Base-by-base conservation (phyloP, 352 stramenopile genomes). In the Phytophthora pisi region DNA sequence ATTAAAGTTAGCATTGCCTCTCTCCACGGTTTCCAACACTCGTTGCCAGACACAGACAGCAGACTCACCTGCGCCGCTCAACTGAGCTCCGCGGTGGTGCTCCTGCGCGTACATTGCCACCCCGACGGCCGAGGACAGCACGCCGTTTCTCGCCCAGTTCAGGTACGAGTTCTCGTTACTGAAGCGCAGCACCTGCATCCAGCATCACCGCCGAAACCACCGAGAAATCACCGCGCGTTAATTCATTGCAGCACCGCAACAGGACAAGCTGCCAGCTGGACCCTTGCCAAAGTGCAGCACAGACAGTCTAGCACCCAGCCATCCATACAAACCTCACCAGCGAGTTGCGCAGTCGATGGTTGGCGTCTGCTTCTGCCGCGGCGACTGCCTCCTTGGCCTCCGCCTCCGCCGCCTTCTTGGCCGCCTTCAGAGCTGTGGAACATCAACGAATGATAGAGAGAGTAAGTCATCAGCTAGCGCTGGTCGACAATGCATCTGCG, bases 71-170 rank as follows among this genome's bases (percentile, higher is more conserved):
- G 88, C 88, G 28, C 88, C 88, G 64, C 86, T 94, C 34, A 96
- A 63, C 61, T 96, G 88, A 51, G 88, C 88, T 57, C 88, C 88
- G 30, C 88, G 88, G 61, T 96, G 88, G 66, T 96, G 88, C 69
- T 96, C 88, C 70, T 96, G 88, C 28, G 88, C 88, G 61, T 96
- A 96, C 88, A 96, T 96, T 31, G 86, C 88, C 38, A 96, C 88
- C 24, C 88, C 88, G 45, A 96, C 88, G 13, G 71, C 79, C 8
- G 88, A 96, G 10, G 88, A 92, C 45, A 96, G 47, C 43, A 96
- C 88, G 31, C 88, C 88, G 55, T 96, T 96, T 67, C 88, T 78
- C 36, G 88, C 86, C 88, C 88, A 96, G 70, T 96, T 96, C 60
- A 96, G 57, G 62, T 94, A 96, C 72, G 88, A 96, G 68, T 92